Base-by-base conservation (phyloP, 768 basidiomycete species). In the Leccinum uliginosum region DNA sequence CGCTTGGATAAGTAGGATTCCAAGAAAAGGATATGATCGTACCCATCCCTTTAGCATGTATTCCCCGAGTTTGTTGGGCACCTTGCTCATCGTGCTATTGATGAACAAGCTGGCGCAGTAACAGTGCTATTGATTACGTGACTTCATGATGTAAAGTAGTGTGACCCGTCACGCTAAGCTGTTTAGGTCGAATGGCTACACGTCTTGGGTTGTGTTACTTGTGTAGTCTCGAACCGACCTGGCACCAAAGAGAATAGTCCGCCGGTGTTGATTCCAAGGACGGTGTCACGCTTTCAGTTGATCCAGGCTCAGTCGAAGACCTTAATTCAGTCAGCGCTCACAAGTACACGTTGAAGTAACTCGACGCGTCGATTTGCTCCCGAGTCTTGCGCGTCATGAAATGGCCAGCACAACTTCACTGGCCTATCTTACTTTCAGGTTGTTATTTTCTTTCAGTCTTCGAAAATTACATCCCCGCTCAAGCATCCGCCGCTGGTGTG, bases 21-120 rank as follows among this genome's bases (percentile, higher is more conserved):
- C 23, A 48, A 43, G 7, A 19, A 24, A 5, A 15, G 19, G 11
- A 19, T 19, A 21, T 0, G 14, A 8, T 14, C 62, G 24, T 57
- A 88, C 89, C 88, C 88, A 90, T 62, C 89, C 89, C 69, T 82
- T 84, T 60, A 90, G 74, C 83, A 92, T 83, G 59, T 82, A 86
- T 60, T 85, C 80, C 5, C 87, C 87, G 15, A 91, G 77, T 38
- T 73, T 79, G 57, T 72, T 71, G n/a, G 89, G 83, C 10, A 87
- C 71, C 26, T 74, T 77, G 38, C 74, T 73, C 84, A 86, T 86
- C 27, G 24, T 53, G 59, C 24, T 54, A 14, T 34, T 55, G 35
- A 40, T 45, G 51, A 54, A 38, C 14, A 59, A 51, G 51, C n/a
- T 26, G 14, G 23, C 7, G 56, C 48, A 49, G 46, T 47, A 9